Evolutionary conservation across 169 alveolate genomes (phyloP), one percentile per base, ranked within the genome.

Genomic region (Amoebophrya sp.): DNA sequence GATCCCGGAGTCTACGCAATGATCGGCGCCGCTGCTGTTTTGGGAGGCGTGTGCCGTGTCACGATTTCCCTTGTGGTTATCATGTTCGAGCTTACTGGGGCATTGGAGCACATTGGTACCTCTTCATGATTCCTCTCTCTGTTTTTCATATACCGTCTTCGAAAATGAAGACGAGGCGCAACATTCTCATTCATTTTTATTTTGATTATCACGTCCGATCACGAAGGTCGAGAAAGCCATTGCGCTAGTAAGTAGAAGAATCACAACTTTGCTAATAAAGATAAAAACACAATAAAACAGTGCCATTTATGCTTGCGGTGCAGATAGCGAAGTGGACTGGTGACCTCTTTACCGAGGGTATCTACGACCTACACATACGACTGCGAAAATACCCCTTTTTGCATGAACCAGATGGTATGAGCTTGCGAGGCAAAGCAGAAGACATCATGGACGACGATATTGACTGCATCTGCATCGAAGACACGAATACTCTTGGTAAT

Each of bases 1-100:
- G 83, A 65, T 65, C 83, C 90, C 47, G 92, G 92, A n/a, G 92
- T 40, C 36, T 90, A 90, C 89, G 65, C 77, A 1, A 34, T 90
- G 41, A 39, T 90, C 41, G 92, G 92, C 3, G 92, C 92, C 3
- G 41, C 65, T 0, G 92, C 92, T 2, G 26, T 90, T 40, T 76
- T 90, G 41, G 65, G 92, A 1, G 92, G 92, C 1, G 89, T 90
- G 47, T 39, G 90, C 92, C 83, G 92, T 26, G 41, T 55, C 36
- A 90, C 92, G 36, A 40, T 90, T 33, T 55, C 90, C 29, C 40
- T 90, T 54, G 89, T 76, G 39, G 92, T 90, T 40, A 90, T 90
- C 41, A 38, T 40, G 90, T 55, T 90, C 89, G 92, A 90, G 89
- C 41, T 76, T 18, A 90, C 77, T 24, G 92, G 92, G 23, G 89